Evolutionary conservation across 495 filamentous ascomycete species (phyloP), one percentile per base, ranked within the genome.

Genomic region (Tricharina praecox): DNA sequence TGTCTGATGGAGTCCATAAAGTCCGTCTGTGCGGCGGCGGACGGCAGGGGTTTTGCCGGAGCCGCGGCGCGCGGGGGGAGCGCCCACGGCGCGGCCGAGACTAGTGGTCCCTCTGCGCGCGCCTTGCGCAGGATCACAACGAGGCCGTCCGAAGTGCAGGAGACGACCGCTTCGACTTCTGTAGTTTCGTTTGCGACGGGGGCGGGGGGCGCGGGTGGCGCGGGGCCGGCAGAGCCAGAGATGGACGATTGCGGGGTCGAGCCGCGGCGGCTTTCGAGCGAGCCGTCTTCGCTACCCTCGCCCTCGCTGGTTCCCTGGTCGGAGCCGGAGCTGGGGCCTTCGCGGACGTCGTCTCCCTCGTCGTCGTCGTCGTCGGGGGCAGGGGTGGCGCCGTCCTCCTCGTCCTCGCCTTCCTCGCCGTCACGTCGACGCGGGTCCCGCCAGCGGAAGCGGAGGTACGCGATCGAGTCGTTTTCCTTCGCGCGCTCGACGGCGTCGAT

Each of bases 401-500:
- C 37, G 62, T 65, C 19, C 28, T 45, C 3, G 9, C 13, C 28
- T 13, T 32, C 28, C 28, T 48, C 28, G 23, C 28, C 28, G 13
- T 32, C 13, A 5, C 28, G 54, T 46, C 55, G 53, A 46, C 71
- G 68, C 23, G 84, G 85, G 62, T 92, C 79, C 26, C 81, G 72
- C 61, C 78, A 87, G 71, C 76, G 83, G 58, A 93, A 93, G n/a
- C 85, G 80, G 43, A 93, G 68, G 54, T 93, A 93, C 11, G 85
- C 85, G 53, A 93, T 92, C 10, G 85, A 92, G 53, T 92, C 84
- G 54, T 93, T 92, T n/a, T 77, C 78, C 59, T 93, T 92, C 4
- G 85, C 85, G 53, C 77, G 78, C 59, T 92, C 84, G 35, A 93
- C 63, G 53, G 78, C 85, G 49, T 75, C 71, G 10, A 86, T 73